These are phyloP conservation scores for Basipetospora chlamydospora DNA, from an alignment of 2,329 filamentous ascomycete genomes.

Conservation along the genomic window DNA sequence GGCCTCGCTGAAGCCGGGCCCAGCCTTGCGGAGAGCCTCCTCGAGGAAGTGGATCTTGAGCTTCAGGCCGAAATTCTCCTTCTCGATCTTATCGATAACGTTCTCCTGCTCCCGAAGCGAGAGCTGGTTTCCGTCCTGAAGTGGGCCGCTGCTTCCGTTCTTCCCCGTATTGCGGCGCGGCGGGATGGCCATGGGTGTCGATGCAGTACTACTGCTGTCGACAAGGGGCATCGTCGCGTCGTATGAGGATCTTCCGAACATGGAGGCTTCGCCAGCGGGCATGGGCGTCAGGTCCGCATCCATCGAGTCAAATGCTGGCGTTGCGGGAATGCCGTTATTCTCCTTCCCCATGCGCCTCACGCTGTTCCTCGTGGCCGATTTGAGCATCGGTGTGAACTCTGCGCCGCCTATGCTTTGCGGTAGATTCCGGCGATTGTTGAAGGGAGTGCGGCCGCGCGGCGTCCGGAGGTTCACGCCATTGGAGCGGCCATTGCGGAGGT, in stretches of 20 bases:
- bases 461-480: conserved; percentile 50
- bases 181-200: conserved; percentile 64
- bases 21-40: conserved; percentile 73
- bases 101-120: conserved; percentile 91
- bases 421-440: conserved; percentile 59
- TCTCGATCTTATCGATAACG: conserved; percentile 89
- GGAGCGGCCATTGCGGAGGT: conserved; percentile 52
- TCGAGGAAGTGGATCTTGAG: conserved; percentile 95
- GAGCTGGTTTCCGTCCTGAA: conserved; percentile 79
- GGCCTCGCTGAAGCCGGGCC: conserved; percentile 77
- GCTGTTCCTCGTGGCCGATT: conserved; percentile 60
- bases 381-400: conserved; percentile 91
- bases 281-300: conserved; percentile 62
- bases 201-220: conserved; percentile 65
- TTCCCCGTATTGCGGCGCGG: conserved; percentile 48
- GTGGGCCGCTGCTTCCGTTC: no score
- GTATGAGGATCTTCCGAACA: conserved; percentile 47
- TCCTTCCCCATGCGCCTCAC: conserved; percentile 50
- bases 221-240: conserved; percentile 62
- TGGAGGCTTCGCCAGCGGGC: conserved; percentile 57
- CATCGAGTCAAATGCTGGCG: conserved; percentile 54
- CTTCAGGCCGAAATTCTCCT: conserved; percentile 95
- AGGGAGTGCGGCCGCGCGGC: conserved; percentile 56
- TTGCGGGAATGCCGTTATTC: conserved; percentile 46
- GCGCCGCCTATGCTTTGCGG: conserved; percentile 49